phyloP scores from a whole-genome alignment of 2,329 filamentous ascomycete genomes.

The Graphium sp. region DNA sequence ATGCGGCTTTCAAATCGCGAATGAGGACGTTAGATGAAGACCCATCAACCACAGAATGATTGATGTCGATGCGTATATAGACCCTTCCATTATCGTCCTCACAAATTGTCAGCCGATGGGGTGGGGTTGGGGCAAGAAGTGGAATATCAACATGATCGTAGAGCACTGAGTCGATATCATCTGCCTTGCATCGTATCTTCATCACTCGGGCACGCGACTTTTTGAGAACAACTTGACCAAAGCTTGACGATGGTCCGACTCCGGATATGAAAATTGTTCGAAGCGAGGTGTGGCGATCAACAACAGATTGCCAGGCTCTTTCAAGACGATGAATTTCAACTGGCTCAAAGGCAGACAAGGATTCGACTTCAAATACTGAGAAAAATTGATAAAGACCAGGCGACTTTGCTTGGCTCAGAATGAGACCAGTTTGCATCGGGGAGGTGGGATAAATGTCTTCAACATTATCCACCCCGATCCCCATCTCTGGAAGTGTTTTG shows the following conservation, averaged over 20 bases:
- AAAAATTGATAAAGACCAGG: too few species aligned
- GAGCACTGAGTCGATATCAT: too few species aligned
- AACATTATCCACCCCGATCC: slow-evolving; percentile 8
- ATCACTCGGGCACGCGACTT: not conserved
- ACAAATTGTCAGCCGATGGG: slow-evolving; percentile 9
- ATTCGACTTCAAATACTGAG: not conserved
- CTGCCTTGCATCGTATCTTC: too few species aligned
- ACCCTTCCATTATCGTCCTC: slow-evolving; percentile 5
- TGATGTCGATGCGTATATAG: slow-evolving; percentile 15
- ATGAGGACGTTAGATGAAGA: slow-evolving; percentile 13
- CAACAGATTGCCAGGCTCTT: slow-evolving; percentile 8
- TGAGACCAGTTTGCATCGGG: slow-evolving; percentile 17
- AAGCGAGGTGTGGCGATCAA: slow-evolving; percentile 9
- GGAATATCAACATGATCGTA: too few species aligned
- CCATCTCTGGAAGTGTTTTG: slow-evolving; percentile 7
- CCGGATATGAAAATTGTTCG: slow-evolving; percentile 9
- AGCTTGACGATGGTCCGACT: slow-evolving; percentile 3
- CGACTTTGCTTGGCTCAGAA: too few species aligned
- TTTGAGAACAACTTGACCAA: slow-evolving; percentile 9
- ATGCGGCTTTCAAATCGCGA: slow-evolving; percentile 11
- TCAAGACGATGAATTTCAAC: slow-evolving; percentile 5
- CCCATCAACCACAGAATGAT: slow-evolving; percentile 17
- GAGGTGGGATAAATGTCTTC: slow-evolving; percentile 20
- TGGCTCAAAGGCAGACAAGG: not conserved
- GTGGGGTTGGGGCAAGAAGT: not conserved